Percentiles rank a stretch among this genome's conserved stretches.
phyloP scores from a whole-genome alignment of 352 stramenopile genomes.

The Thalassiosira delicatula region DNA sequence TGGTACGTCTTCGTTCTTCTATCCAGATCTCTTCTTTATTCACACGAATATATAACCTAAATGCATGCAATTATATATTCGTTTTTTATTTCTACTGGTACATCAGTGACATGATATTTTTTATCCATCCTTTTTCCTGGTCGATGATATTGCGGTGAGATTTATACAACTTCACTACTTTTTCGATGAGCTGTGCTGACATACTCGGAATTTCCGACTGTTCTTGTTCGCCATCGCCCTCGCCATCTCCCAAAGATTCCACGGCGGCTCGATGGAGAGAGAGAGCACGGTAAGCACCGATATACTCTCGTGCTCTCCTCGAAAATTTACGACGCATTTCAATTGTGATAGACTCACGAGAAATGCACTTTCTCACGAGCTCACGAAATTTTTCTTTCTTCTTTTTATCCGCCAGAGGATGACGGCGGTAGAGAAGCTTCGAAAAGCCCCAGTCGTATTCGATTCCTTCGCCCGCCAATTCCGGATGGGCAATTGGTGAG shows the following conservation, averaged over 20 bases:
- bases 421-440: constrained; percentile 9
- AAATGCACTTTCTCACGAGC: constrained; percentile 22
- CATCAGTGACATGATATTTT: no score
- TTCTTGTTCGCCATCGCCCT: background rate
- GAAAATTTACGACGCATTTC: constrained; percentile 10
- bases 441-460: constrained; percentile 23
- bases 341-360: background rate
- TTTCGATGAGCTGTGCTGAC: constrained; percentile 19
- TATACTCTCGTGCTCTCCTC: constrained; percentile 24
- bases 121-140: no score
- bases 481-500: no score
- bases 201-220: background rate
- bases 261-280: no score
- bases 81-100: no score
- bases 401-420: constrained; percentile 16
- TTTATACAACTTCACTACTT: constrained; percentile 17
- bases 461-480: constrained; percentile 22
- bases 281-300: constrained; percentile 5
- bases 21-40: no score
- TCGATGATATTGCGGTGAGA: constrained; percentile 14
- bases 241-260: constrained; percentile 3
- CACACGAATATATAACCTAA: no score
- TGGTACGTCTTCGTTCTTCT: no score
- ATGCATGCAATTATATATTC: no score
- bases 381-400: constrained; percentile 9